Evolutionary conservation across 306 rosid genomes (phyloP), one percentile per base, ranked within the genome.

Genomic region (Cucumis cinereus): DNA sequence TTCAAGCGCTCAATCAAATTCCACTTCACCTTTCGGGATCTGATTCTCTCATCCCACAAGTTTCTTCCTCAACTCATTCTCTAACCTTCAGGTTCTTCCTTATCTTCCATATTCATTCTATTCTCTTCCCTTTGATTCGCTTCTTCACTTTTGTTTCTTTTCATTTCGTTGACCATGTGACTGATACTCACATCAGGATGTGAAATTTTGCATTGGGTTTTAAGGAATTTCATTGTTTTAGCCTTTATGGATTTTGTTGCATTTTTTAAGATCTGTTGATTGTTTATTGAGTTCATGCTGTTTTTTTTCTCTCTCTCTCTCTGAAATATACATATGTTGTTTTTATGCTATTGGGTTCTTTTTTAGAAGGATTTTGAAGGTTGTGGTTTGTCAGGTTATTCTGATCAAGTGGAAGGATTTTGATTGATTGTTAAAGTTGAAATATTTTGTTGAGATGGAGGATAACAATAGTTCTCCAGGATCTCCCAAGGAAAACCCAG

Each of bases 381-480:
- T 10, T 36, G 38, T 15, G 26, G 47, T 75, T 74, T 75, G 56
- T 23, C 69, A 75, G 78, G 66, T 75, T 8, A 41, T 59, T 59
- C 49, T 20, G 57, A 75, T 75, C 71, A 17, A 75, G 38, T 58
- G 45, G 10, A 14, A 38, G 26, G 24, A 23, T 75, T 40, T 11
- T 45, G 40, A 38, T 75, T 56, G 33, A 35, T 24, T 58, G 22
- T 13, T 36, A 40, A 16, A 14, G 63, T 55, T 57, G 61, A 57
- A 57, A 47, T 59, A 45, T 60, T 62, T 75, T 55, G 36, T 74
- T 40, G 76, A 59, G 33, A 88, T 86, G 92, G 85, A 58, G 57
- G 89, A 88, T 77, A 82, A 68, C 79, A 81, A 81, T 70, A 70
- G 85, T 23, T 63, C 87, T 58, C 75, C 85, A 50, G 85, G 87